Evolutionary conservation across 2,329 filamentous ascomycete species (phyloP), one percentile per base, ranked within the genome.

Genomic region (Pseudocercospora eumusae): DNA sequence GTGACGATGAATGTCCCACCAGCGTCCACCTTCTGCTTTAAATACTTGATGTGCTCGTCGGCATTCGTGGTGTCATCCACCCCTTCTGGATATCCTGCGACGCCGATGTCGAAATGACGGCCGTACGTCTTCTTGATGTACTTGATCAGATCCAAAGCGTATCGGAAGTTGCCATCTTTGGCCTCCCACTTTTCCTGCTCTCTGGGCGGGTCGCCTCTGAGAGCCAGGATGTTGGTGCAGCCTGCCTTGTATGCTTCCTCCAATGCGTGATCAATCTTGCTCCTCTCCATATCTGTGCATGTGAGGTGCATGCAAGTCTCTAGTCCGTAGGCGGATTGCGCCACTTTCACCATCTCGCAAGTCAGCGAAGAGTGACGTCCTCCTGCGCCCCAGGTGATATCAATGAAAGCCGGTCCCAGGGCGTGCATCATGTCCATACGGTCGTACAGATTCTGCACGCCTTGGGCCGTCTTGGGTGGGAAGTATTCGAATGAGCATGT

Each of bases 401-500:
- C 95, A 76, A 99, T 92, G 81, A 99, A 99, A 73, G 93, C 89
- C 66, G 93, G 95, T 1, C 92, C 95, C 66, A 96, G 86, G 73
- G 89, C 86, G 78, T 96, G 92, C 95, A 99, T 99, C 79, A 93
- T 92, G 79, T 99, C 95, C 91, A 99, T 98, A 70, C 95, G 91
- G 72, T 99, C 95, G 83, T 99, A 99, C 62, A 99, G 88, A 77
- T 99, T 99, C 81, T 99, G 95, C 11, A 99, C 93, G 83, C 95
- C 95, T 80, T 95, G 91, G 10, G 91, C 90, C 7, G 95, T 99
- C 82, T 99, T 99, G 42, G 95, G 95, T 56, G 95, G 95, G 80
- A 99, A 99, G 83, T 96, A 99, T 78, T 99, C 95, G 82, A 99
- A 99, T 63, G 95, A 99, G 83, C 97, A 97, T 75, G 92, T 95